Evolutionary conservation across 2,329 filamentous ascomycete genomes (phyloP), one percentile per base, ranked within the genome.

Genomic region (Fulvia fulva): DNA sequence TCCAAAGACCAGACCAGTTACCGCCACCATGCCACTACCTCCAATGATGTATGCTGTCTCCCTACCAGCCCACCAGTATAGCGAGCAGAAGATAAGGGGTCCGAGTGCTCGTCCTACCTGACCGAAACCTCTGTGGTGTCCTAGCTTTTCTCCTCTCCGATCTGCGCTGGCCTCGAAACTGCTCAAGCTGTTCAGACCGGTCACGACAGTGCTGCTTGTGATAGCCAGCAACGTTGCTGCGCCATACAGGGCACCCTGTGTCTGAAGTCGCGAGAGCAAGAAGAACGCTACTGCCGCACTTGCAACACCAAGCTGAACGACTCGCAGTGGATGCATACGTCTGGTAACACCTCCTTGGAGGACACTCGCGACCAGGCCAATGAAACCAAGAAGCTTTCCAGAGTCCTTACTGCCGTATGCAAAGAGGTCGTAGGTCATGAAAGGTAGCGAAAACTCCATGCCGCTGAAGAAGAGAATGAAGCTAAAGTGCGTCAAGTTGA

Each of bases 11-110:
- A 91, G 75, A 11, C 80, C 81, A 46, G 83, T 82, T 11, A 97
- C 92, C 1, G 80, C 84, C 5, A 89, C 74, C 78, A 97, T 96
- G 5, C 91, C 91, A 12, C 84, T 80, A 0, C 90, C 89, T 3
- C 94, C 94, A 67, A 91, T 81, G 1, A 80, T 81, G 74, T 97
- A 99, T 1, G 94, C 94, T 11, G 86, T 81, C 70, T 95, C 88
- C 49, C 94, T 81, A 0, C 94, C 94, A 6, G 91, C 92, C 94
- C 94, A 99, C 94, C 94, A 99, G 77, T 99, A 99, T 56, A 99
- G 80, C 51, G 90, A 91, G 62, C 94, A 97, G 72, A 99, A 99
- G 34, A 96, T 76, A 4, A 99, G 74, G 0, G 94, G 94, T 0
- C 94, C 94, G 11, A 96, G 74, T 0, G 92, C 91, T 32, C 94